Evolutionary conservation across 2,329 filamentous ascomycete species (phyloP), one percentile per base, ranked within the genome.

Genomic region (Paraphaeosphaeria minitans): DNA sequence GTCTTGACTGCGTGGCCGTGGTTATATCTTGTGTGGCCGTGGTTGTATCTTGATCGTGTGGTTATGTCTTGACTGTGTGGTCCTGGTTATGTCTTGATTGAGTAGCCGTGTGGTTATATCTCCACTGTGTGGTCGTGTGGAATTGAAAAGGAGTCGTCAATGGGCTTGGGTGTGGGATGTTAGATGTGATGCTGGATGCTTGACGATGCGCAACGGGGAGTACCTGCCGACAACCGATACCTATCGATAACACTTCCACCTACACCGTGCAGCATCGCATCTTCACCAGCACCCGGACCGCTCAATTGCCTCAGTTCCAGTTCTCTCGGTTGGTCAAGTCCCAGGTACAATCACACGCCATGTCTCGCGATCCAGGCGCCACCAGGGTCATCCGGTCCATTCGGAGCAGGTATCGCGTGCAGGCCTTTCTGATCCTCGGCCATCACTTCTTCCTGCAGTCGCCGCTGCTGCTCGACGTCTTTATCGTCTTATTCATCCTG

Each of bases 381-480:
- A 62, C 66, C n/a, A 55, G 63, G 42, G 63, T 72, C 41, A 65
- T 74, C 39, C 66, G 69, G 33, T 69, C 66, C 31, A 72, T 74
- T 61, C 65, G 65, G 59, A 66, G 63, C 53, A 53, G 70, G 59
- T 74, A 74, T 56, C 62, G 71, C 2, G 63, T 67, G 0, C 71
- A 74, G 52, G 70, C 71, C 35, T 74, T 70, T 53, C 53, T 74
- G 57, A 72, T 73, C 51, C 62, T 74, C 45, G 71, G 69, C 33
- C 71, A 73, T 50, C 70, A 74, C 64, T 73, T 74, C 66, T 74
- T 74, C 59, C 62, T 74, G 16, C 66, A 66, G 21, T 69, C 70
- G 8, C 67, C 67, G 5, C 57, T 70, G 58, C 66, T 72, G 39
- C 66, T 73, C 16, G 71, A 74, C 53, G 65, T 74, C 57, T 74